Conservation (phyloP, 441 rosid genomes). For the Aleurites moluccanus region DNA sequence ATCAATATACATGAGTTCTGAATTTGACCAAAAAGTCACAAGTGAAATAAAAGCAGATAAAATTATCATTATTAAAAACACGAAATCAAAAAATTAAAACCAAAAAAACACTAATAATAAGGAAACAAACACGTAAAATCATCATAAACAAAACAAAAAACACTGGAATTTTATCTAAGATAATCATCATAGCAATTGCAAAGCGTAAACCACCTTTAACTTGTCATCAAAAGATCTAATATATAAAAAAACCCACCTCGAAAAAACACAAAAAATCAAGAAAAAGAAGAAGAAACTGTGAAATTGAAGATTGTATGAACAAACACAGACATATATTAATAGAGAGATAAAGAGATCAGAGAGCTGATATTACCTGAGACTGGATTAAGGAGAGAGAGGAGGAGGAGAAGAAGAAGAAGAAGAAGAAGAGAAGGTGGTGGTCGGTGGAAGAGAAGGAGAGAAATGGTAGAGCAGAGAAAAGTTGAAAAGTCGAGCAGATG, state of each 20-base stretch:
- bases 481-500: constrained; percentile 24
- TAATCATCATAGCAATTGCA: not conserved
- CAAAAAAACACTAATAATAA: no score
- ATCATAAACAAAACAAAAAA: not conserved
- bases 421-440: not conserved
- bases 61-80: no score
- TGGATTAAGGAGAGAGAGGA: constrained; percentile 15
- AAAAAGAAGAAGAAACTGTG: not conserved
- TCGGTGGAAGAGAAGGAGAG: not conserved
- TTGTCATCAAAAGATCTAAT: constrained; percentile 24
- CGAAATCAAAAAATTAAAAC: no score
- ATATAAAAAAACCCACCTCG: not conserved
- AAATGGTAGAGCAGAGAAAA: constrained; percentile 20
- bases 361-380: constrained; percentile 26
- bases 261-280: not conserved
- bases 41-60: not conserved
- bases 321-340: not conserved
- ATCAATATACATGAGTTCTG: not conserved
- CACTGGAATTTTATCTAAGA: not conserved
- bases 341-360: not conserved
- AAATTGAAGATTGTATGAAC: not conserved
- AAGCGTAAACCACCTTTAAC: constrained; percentile 10
- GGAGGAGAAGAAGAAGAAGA: not conserved
- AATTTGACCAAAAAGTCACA: constrained; percentile 14
- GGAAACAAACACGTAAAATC: not conserved